Evolutionary conservation across 2,329 filamentous ascomycete species (phyloP).

Genomic region (Zymoseptoria passerinii): DNA sequence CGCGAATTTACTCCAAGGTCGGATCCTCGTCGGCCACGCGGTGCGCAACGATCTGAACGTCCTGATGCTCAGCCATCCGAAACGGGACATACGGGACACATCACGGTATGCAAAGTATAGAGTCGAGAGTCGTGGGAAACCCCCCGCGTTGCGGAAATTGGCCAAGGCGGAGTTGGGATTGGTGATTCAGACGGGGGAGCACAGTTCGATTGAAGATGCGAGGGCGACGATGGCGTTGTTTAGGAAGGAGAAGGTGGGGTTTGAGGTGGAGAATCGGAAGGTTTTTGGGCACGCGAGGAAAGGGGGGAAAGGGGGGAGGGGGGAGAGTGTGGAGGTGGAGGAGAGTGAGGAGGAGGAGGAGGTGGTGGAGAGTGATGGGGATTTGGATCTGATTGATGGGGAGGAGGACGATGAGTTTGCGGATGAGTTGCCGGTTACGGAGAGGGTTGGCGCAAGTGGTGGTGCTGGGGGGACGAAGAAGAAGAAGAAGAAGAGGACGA

Average conservation of each 20-base stretch:
- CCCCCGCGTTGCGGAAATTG: constrained; percentile 57
- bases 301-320: constrained; percentile 12
- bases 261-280: constrained; percentile 71
- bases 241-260: constrained; percentile 69
- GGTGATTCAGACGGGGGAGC: constrained; percentile 52
- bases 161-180: constrained; percentile 50
- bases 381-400: constrained; percentile 21
- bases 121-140: constrained; percentile 58
- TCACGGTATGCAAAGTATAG: constrained; percentile 67
- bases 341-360: constrained; percentile 21
- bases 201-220: constrained; percentile 66
- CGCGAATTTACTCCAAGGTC: constrained; percentile 56
- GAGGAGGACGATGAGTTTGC: constrained; percentile 23
- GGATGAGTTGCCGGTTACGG: constrained; percentile 18
- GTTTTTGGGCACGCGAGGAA: constrained; percentile 43
- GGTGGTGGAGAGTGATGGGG: constrained; percentile 17
- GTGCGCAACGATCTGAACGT: constrained; percentile 68
- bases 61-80: constrained; percentile 69
- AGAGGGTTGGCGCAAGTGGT: constrained; percentile 24
- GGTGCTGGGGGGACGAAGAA: constrained; percentile 26
- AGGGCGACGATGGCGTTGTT: constrained; percentile 86
- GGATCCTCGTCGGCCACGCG: constrained; percentile 76
- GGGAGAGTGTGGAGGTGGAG: constrained; percentile 16
- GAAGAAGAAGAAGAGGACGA: constrained; percentile 30
- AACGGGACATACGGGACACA: constrained; percentile 74